These are phyloP conservation scores for Gaertneriomyces semiglobifer DNA, from an alignment of 192 early-diverging fungal species.

Conservation along the genomic window DNA sequence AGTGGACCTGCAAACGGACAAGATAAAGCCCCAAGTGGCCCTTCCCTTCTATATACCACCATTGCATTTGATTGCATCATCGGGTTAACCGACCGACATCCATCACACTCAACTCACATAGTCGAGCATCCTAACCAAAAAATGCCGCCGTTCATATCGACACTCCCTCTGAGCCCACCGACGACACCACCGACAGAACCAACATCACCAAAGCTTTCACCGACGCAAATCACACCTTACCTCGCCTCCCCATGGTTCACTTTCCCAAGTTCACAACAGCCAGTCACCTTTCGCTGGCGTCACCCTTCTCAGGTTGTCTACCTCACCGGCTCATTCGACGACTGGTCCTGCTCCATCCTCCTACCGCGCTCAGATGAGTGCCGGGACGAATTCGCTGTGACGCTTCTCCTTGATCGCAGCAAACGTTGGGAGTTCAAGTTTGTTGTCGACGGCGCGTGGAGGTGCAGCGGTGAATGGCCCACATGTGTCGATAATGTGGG, in stretches of 20 bases:
- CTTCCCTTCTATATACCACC: too few species aligned
- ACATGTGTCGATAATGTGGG: conserved; percentile 15
- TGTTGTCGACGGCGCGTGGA: conserved; percentile 31
- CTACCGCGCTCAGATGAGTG: conserved; percentile 10
- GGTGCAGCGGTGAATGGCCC: conserved; percentile 15
- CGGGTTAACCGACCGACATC: too few species aligned
- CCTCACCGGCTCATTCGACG: conserved; percentile 29
- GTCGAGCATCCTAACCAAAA: too few species aligned
- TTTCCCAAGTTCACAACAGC: background rate
- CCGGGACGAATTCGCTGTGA: conserved; percentile 21
- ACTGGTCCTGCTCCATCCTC: conserved; percentile 17
- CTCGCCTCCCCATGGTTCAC: too few species aligned
- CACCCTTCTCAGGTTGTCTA: conserved; percentile 9
- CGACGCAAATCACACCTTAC: too few species aligned
- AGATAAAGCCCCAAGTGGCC: too few species aligned
- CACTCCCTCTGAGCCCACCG: background rate
- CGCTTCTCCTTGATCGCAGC: conserved; percentile 13
- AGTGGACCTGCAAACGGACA: too few species aligned
- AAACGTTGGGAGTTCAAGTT: conserved; percentile 23
- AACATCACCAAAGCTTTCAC: background rate
- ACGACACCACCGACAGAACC: background rate
- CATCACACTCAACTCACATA: too few species aligned
- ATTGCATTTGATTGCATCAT: too few species aligned
- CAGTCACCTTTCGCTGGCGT: conserved; percentile 25
- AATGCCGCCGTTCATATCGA: too few species aligned